Conservation (phyloP, 2,329 filamentous ascomycete genomes). For the Rutstroemia sp. region DNA sequence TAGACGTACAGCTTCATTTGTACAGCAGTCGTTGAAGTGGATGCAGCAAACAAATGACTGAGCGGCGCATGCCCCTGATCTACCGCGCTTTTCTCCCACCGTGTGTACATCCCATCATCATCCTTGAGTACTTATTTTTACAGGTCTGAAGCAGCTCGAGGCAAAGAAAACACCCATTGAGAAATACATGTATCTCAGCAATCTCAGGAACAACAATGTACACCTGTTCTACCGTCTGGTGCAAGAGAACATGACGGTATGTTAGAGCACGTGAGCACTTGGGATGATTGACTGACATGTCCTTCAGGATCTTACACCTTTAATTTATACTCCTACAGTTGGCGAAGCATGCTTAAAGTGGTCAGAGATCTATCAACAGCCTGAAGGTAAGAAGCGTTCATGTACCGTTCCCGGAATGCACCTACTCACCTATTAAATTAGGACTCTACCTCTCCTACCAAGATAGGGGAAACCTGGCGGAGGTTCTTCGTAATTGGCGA, state of each 20-base stretch:
- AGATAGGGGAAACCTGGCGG: conserved; percentile 57
- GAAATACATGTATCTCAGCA: conserved; percentile 28
- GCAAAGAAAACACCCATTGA: conserved; percentile 25
- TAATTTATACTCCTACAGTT: conserved; percentile 56
- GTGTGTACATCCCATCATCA: neutral
- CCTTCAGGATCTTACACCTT: conserved; percentile 38
- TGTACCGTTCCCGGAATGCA: no score
- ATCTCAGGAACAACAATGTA: conserved; percentile 24
- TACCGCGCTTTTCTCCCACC: neutral
- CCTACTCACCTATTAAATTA: neutral
- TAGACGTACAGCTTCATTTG: no score
- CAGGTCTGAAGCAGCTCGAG: conserved; percentile 26
- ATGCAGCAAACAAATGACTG: no score
- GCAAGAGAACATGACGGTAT: conserved; percentile 23
- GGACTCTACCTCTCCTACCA: conserved; percentile 61
- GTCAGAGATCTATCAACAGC: conserved; percentile 68
- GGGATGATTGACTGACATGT: neutral
- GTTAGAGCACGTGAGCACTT: neutral
- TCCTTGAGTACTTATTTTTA: neutral
- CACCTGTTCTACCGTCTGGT: conserved; percentile 27
- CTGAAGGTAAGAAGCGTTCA: conserved; percentile 42
- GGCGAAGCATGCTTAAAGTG: conserved; percentile 67
- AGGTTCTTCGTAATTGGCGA: conserved; percentile 64
- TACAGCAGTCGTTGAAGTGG: no score
- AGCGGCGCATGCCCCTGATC: no score